Evolutionary conservation across 495 filamentous ascomycete genomes (phyloP).

Genomic region (Hamigera avellanea): DNA sequence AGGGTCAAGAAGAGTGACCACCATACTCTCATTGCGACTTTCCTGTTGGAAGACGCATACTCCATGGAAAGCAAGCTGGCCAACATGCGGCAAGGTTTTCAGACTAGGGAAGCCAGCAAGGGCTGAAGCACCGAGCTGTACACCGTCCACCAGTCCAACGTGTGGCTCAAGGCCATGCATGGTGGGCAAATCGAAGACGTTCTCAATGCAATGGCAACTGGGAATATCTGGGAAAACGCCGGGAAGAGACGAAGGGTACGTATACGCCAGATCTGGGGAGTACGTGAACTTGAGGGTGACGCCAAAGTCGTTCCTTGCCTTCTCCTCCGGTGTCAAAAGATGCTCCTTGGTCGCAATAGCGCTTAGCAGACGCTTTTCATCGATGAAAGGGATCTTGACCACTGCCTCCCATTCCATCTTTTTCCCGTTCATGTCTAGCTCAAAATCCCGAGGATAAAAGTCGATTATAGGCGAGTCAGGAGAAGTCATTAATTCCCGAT

Average conservation of each 20-base stretch:
- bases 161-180: constrained; percentile 84
- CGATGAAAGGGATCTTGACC: constrained; percentile 98
- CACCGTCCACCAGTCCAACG: constrained; percentile 78
- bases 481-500: constrained; percentile 87
- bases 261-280: constrained; percentile 59
- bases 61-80: constrained; percentile 74
- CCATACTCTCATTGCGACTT: constrained; percentile 93
- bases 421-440: constrained; percentile 98
- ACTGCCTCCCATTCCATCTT: constrained; percentile 99
- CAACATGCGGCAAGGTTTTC: constrained; percentile 69
- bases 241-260: constrained; percentile 74
- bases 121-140: constrained; percentile 65
- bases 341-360: constrained; percentile 80
- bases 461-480: constrained; percentile 90
- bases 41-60: constrained; percentile 97
- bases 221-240: constrained; percentile 86
- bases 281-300: constrained; percentile 89
- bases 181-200: constrained; percentile 86
- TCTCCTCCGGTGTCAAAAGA: constrained; percentile 63
- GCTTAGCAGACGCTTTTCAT: constrained; percentile 68
- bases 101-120: constrained; percentile 89
- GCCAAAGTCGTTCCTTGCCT: constrained; percentile 77
- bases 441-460: constrained; percentile 96
- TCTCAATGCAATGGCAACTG: constrained; percentile 84
- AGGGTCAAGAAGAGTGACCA: constrained; percentile 68